phyloP scores from a whole-genome alignment of 208 protist genomes.

The Trypanosoma caninum region DNA sequence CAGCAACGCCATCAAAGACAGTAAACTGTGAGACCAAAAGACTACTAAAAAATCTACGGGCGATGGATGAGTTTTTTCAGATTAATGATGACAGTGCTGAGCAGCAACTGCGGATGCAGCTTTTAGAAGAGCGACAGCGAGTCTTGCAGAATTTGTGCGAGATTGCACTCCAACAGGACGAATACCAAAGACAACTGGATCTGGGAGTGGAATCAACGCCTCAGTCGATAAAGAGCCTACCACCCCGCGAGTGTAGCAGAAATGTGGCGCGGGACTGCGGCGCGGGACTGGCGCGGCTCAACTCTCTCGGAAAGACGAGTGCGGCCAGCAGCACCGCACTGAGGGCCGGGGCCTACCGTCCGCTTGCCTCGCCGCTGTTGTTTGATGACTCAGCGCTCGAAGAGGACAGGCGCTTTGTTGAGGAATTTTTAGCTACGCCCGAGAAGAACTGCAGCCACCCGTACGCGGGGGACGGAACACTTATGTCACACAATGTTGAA shows the following conservation, averaged over 20 bases:
- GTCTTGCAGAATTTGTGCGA: slow-evolving; percentile 62
- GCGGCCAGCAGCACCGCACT: background rate
- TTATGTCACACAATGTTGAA: background rate
- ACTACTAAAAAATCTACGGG: slow-evolving; percentile 18
- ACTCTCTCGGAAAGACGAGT: background rate
- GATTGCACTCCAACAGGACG: slow-evolving; percentile 42
- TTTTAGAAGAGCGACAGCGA: slow-evolving; percentile 55
- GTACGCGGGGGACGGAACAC: background rate
- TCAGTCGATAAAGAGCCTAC: slow-evolving; percentile 8
- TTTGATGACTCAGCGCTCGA: background rate
- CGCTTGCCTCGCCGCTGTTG: background rate
- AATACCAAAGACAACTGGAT: slow-evolving; percentile 22
- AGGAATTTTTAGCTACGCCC: background rate
- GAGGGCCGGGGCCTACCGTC: background rate
- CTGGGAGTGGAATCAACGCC: slow-evolving; percentile 22
- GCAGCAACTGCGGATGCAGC: slow-evolving; percentile 32
- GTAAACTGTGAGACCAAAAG: slow-evolving; percentile 17
- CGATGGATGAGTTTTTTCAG: slow-evolving; percentile 26
- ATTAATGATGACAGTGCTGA: slow-evolving; percentile 14
- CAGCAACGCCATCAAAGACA: background rate
- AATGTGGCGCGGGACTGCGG: too few relatives aligned
- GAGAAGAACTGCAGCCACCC: background rate
- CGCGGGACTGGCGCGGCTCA: too few relatives aligned
- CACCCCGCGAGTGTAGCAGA: background rate
- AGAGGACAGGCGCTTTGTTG: background rate